Base-by-base conservation (phyloP, 2,329 filamentous ascomycete genomes). In the Sporothrix curviconia region DNA sequence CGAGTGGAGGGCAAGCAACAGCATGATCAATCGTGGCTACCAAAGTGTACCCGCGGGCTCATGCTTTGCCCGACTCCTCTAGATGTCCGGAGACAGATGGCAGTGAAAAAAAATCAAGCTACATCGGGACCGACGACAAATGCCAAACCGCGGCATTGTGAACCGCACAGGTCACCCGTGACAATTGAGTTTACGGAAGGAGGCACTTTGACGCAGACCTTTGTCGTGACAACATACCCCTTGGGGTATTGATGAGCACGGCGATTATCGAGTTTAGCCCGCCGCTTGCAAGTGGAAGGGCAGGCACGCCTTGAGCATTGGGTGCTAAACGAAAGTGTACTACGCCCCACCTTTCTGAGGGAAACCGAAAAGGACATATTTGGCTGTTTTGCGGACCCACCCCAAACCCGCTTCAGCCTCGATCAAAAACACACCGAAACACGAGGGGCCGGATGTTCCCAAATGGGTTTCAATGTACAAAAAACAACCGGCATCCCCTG, bases 401-500 rank as follows among this genome's bases (percentile, higher is more conserved):
- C 92, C 3, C 76, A 79, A 22, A 81, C 83, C 59, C 76, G 79
- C 3, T 79, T 84, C 57, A 95, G 90, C 67, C 78, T 92, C 56
- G 78, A 85, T 44, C 90, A 95, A 66, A 81, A 82, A 52, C 89
- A 96, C 76, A 80, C 3, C 85, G 84, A 60, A n/a, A n/a, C n/a
- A n/a, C n/a, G n/a, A 84, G 92, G 55, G 92, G 92, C n/a, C 86
- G 92, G 24, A 96, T 96, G 72, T 99, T 97, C 67, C 83, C n/a
- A n/a, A 99, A 65, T 97, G 96, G 82, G n/a, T n/a, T 97, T 96
- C 82, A 97, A 99, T 66, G 90, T 91, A 56, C 87, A 91, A 60
- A 89, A 90, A 64, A 95, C 90, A 3, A 91, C 89, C 46, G 95
- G 95, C 1, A 77, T 95, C 36, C 94, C 89, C 1, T 90, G 91